Percentiles rank a stretch among this genome's conserved stretches.
phyloP scores from a whole-genome alignment of 495 filamentous ascomycete genomes.

The Xylaria longipes region DNA sequence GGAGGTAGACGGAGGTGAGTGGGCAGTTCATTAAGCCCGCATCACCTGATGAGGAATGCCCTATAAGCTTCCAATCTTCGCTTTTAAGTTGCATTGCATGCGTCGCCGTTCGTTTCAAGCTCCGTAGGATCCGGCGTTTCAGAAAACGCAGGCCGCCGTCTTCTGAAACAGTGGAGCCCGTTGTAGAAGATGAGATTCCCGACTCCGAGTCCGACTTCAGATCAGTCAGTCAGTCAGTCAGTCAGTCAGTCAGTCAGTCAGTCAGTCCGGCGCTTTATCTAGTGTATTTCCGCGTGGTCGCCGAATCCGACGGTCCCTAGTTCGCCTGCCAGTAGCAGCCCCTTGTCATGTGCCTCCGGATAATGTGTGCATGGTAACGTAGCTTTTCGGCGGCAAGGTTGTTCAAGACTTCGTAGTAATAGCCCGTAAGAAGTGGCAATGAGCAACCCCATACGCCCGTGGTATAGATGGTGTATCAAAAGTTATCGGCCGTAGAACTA shows the following conservation, averaged over 20 bases:
- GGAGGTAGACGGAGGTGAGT: background rate
- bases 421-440: background rate
- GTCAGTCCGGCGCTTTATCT: background rate
- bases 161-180: slow-evolving; percentile 25
- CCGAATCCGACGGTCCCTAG: background rate
- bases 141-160: background rate
- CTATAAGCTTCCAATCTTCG: slow-evolving; percentile 2
- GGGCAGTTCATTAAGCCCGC: background rate
- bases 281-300: background rate
- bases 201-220: slow-evolving; percentile 5
- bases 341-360: background rate
- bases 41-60: background rate
- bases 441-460: background rate
- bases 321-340: background rate
- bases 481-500: background rate
- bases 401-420: background rate
- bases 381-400: background rate
- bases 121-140: slow-evolving; percentile 2
- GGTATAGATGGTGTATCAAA: background rate
- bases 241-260: background rate
- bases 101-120: background rate
- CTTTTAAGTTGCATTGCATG: slow-evolving; percentile 17
- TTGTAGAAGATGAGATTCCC: background rate
- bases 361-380: background rate
- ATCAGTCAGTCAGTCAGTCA: background rate